Evolutionary conservation across 495 filamentous ascomycete genomes (phyloP), one percentile per base, ranked within the genome.

Genomic region (Clavariopsis aquatica): DNA sequence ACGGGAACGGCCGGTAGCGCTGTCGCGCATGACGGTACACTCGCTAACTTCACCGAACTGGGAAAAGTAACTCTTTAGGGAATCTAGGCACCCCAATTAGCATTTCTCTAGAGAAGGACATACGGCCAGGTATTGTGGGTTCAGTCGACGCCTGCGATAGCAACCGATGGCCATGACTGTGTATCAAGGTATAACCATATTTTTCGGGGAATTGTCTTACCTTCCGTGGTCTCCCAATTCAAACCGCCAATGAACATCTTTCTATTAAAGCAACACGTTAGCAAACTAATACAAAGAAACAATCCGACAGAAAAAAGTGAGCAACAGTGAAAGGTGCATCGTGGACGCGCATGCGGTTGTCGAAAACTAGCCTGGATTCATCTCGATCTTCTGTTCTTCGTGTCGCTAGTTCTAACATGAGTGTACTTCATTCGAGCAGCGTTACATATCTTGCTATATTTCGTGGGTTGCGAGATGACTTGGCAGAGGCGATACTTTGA

Each of bases 181-280:
- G 17, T 3, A 31, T 31, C 26, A 53, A 4, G 1, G 5, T 31
- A 4, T 22, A 36, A 27, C 31, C 8, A 23, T 5, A 17, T 17
- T 7, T 7, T n/a, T n/a, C 15, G 19, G 38, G 52, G 43, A 60
- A 12, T 17, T 27, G 12, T 73, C 90, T 82, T 89, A 98, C 94
- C 89, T 78, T 98, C 94, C 52, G 94, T 97, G 27, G 94, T 98
- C 76, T 98, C 94, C 94, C 94, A 98, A 74, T 98, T 98, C 68
- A 98, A 80, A 19, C 94, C 94, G 70, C 94, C 94, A 79, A 98
- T 98, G 70, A 98, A 98, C 94, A 98, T 98, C 79, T 98, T 98
- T 69, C 94, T 98, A 75, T 57, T 24, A 24, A 49, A 3, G 2
- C 4, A 24, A 49, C 2, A 49, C 19, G 47, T 49, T 49, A 49